Evolutionary conservation across 257 asterid genomes (phyloP).

Genomic region (Solanum sejunctum): DNA sequence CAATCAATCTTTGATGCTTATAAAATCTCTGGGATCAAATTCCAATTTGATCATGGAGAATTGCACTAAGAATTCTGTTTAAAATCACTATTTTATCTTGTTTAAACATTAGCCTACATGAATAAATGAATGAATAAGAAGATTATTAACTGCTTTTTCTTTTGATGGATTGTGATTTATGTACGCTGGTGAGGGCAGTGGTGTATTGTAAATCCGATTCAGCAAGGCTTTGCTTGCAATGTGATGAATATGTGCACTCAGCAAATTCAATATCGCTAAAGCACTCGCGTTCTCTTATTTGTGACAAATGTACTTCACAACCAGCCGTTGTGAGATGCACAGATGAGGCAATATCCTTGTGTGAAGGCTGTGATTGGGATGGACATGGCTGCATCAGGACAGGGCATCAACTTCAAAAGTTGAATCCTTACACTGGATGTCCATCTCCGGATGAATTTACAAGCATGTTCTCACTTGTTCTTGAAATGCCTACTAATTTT

Average conservation of each 20-base stretch:
- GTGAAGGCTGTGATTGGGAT: slow-evolving; percentile 37
- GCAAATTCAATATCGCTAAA: slow-evolving; percentile 49
- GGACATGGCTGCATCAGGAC: slow-evolving; percentile 22
- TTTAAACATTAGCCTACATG: no score
- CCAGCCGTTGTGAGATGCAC: slow-evolving; percentile 49
- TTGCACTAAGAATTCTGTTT: not conserved
- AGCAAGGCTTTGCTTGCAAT: slow-evolving; percentile 48
- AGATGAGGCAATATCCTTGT: slow-evolving; percentile 35
- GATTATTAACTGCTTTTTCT: not conserved
- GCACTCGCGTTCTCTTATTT: slow-evolving; percentile 58
- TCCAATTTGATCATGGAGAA: not conserved
- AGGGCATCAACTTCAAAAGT: slow-evolving; percentile 28
- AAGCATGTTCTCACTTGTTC: slow-evolving; percentile 27
- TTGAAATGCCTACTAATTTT: slow-evolving; percentile 19
- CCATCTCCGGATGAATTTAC: slow-evolving; percentile 37
- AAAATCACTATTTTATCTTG: not conserved
- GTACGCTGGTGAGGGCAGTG: slow-evolving; percentile 35
- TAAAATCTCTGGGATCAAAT: not conserved
- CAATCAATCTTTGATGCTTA: not conserved
- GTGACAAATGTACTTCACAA: slow-evolving; percentile 46
- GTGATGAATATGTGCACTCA: slow-evolving; percentile 51
- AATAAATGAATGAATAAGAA: not conserved
- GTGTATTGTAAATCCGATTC: slow-evolving; percentile 63
- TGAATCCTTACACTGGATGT: slow-evolving; percentile 39
- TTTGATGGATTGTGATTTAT: slow-evolving; percentile 46